Conservation (phyloP, 2,329 filamentous ascomycete genomes). For the Sclerotiophoma versabilis region DNA sequence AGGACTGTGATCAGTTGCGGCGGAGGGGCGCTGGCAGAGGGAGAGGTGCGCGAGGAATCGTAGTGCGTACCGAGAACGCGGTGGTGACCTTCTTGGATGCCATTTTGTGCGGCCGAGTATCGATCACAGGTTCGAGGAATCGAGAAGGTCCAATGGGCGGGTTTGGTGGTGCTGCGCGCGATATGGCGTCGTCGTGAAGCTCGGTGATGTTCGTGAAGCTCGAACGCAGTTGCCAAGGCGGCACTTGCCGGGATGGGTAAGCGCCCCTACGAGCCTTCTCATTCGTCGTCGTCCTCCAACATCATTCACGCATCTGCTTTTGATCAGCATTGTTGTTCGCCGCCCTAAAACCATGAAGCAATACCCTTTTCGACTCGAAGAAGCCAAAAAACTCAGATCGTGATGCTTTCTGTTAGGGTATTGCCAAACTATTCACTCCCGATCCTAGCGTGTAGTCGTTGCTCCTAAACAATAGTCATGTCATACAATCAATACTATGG, state of each 20-base stretch:
- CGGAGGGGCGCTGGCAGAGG: slow-evolving; percentile 17
- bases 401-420: no score
- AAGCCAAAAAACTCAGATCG: no score
- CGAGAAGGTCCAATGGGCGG: slow-evolving; percentile 35
- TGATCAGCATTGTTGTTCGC: no score
- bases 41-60: not conserved
- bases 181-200: slow-evolving; percentile 28
- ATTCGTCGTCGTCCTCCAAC: slow-evolving; percentile 15
- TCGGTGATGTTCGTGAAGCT: slow-evolving; percentile 37
- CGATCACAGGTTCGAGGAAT: slow-evolving; percentile 21
- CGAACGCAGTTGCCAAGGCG: slow-evolving; percentile 30
- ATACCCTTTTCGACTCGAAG: no score
- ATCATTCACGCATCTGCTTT: not conserved
- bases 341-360: no score
- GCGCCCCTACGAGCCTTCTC: slow-evolving; percentile 8
- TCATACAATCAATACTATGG: no score
- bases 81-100: slow-evolving; percentile 42
- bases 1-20: not conserved
- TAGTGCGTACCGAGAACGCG: slow-evolving; percentile 39
- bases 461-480: no score
- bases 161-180: slow-evolving; percentile 25
- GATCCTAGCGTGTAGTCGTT: no score
- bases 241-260: slow-evolving; percentile 27
- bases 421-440: no score
- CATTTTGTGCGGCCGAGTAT: slow-evolving; percentile 34